Evolutionary conservation across 2,329 filamentous ascomycete species (phyloP), one percentile per base, ranked within the genome.

Genomic region (Drechslerella stenobrocha): DNA sequence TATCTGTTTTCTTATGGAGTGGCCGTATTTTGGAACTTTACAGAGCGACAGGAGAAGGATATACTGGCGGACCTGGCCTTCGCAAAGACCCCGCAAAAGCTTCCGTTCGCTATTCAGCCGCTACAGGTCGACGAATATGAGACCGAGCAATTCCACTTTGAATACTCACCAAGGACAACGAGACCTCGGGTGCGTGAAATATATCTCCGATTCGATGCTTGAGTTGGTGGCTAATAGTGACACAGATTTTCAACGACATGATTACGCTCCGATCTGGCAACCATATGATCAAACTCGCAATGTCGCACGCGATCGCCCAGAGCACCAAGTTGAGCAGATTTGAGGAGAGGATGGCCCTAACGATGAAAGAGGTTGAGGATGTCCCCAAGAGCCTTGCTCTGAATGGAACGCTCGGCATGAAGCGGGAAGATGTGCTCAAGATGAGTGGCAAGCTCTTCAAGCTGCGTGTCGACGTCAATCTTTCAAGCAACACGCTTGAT

Each of bases 21-120:
- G 0, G 92, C 93, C 0, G 93, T 98, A 3, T 96, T 98, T 76
- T 98, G 93, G 93, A 98, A 98, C 76, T 96, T 98, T 73, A 92
- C 89, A 8, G 91, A 96, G 76, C 84, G 87, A 71, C 93, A 98
- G 76, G 93, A 98, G 76, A 96, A 96, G 77, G 91, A 96, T 73
- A 89, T 97, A 46, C 82, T 98, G 20, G 93, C 93, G 35, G 93
- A 98, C 76, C 80, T 98, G 55, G 93, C 90, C 0, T 97, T 98
- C 77, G 89, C 89, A 8, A 83, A 86, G 71, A 84, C 83, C 55
- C 83, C 87, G 63, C 82, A 82, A 15, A 81, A 82, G 48, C 76
- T 83, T 18, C 83, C 87, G 8, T 82, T 98, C 4, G 86, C 90
- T 28, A 88, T 86, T 1, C 83, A 89, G 30, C 89, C 91, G 0